A percentile compares a stretch with the other conserved stretches of the same genome.
These are phyloP conservation scores for Pugionium dolabratum DNA, from an alignment of 345 rosid species.

Conservation along the genomic window DNA sequence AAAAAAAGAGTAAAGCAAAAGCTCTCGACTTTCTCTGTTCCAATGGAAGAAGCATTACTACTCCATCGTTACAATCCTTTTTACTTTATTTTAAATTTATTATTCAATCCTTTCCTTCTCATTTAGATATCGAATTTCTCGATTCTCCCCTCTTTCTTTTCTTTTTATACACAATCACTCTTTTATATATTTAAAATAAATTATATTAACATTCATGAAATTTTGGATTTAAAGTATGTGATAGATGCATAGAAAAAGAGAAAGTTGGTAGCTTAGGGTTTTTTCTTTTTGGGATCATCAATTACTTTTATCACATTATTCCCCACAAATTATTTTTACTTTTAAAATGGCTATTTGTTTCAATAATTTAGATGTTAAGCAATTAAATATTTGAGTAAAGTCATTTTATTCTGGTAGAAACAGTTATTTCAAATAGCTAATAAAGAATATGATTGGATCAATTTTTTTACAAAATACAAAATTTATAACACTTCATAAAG, in stretches of 20 bases:
- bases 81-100: slow-evolving; percentile 38
- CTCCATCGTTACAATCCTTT: slow-evolving; percentile 35
- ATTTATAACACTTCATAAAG: slow-evolving; percentile 21
- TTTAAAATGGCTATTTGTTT: too few relatives aligned
- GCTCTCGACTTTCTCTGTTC: slow-evolving; percentile 43
- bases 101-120: slow-evolving; percentile 35
- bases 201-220: neutral
- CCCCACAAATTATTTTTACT: slow-evolving; percentile 25
- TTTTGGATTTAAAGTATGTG: slow-evolving; percentile 33
- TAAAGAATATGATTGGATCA: too few relatives aligned
- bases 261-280: slow-evolving; percentile 35
- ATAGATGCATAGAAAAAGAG: slow-evolving; percentile 29
- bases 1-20: slow-evolving; percentile 43
- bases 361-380: too few relatives aligned
- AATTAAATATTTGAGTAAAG: too few relatives aligned
- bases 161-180: slow-evolving; percentile 28
- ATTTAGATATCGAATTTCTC: slow-evolving; percentile 43
- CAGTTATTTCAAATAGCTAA: too few relatives aligned
- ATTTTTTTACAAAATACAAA: slow-evolving; percentile 17
- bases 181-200: slow-evolving; percentile 6
- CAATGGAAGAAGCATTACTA: slow-evolving; percentile 42
- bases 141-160: slow-evolving; percentile 30
- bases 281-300: slow-evolving; percentile 40
- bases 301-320: slow-evolving; percentile 37
- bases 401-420: too few relatives aligned